Conservation (phyloP, 192 early-diverging fungal species). For the Backusella circina region DNA sequence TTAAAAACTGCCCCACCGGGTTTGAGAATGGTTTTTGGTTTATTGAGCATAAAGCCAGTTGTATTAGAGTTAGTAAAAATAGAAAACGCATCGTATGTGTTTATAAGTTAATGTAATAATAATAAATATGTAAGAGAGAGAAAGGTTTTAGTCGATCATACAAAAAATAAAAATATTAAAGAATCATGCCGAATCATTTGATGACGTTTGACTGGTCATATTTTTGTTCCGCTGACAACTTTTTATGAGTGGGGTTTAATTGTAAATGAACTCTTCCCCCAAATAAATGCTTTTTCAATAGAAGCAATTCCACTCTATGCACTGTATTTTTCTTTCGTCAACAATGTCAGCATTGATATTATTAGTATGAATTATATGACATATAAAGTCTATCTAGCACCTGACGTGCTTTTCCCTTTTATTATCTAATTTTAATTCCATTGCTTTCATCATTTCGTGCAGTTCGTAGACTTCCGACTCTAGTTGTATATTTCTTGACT, state of each 20-base stretch:
- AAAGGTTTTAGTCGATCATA: neutral
- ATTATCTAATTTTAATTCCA: neutral
- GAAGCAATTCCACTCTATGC: neutral
- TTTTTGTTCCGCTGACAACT: neutral
- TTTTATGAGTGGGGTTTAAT: neutral
- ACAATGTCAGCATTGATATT: neutral
- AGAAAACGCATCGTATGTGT: neutral
- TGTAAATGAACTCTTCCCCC: neutral
- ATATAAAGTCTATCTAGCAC: neutral
- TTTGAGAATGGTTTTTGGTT: neutral
- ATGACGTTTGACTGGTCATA: conserved; percentile 4
- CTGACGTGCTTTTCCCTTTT: neutral
- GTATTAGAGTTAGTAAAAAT: neutral
- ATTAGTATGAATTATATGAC: too few relatives aligned
- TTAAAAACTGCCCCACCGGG: neutral
- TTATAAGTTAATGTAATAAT: neutral
- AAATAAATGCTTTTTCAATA: neutral
- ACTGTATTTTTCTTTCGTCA: neutral
- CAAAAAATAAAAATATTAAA: neutral
- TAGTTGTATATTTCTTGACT: neutral
- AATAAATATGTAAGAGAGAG: neutral
- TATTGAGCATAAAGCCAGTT: neutral
- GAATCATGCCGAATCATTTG: conserved; percentile 2
- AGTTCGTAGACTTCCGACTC: neutral
- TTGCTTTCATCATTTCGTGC: neutral